These are phyloP conservation scores for Penium margaritaceum DNA, from an alignment of 139 green algal species.

Conservation along the genomic window DNA sequence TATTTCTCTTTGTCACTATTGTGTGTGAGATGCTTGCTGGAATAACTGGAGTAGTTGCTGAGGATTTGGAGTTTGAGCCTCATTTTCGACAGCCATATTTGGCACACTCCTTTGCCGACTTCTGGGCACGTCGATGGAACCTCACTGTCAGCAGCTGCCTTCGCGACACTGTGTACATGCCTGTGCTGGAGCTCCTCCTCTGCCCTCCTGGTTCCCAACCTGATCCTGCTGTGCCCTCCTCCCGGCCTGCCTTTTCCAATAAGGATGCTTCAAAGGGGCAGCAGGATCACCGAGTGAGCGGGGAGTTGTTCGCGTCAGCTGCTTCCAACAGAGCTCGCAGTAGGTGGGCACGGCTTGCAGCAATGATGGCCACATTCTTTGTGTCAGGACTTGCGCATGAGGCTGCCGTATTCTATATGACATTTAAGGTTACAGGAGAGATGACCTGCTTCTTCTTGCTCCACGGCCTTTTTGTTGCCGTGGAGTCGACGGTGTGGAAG, in stretches of 20 bases:
- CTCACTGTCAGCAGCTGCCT: slow-evolving; percentile 17
- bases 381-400: slow-evolving; percentile 33
- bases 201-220: too few relatives aligned
- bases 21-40: neutral
- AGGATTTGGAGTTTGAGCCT: neutral
- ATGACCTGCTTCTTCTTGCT: slow-evolving; percentile 31
- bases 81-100: slow-evolving; percentile 14
- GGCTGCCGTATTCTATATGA: slow-evolving; percentile 21
- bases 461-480: slow-evolving; percentile 7
- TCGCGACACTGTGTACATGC: slow-evolving; percentile 18
- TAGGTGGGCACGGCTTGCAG: slow-evolving; percentile 9
- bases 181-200: too few relatives aligned
- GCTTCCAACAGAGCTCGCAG: too few relatives aligned
- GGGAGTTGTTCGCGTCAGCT: too few relatives aligned
- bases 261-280: too few relatives aligned
- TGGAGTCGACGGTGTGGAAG: neutral
- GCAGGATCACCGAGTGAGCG: too few relatives aligned
- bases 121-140: slow-evolving; percentile 34
- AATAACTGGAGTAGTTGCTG: neutral
- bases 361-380: slow-evolving; percentile 24
- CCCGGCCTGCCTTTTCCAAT: too few relatives aligned
- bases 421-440: slow-evolving; percentile 16
- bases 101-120: slow-evolving; percentile 20
- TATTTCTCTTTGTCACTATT: slow-evolving; percentile 12
- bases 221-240: too few relatives aligned